phyloP scores from a whole-genome alignment of 2,329 filamentous ascomycete species.

The Beauveria sp. region DNA sequence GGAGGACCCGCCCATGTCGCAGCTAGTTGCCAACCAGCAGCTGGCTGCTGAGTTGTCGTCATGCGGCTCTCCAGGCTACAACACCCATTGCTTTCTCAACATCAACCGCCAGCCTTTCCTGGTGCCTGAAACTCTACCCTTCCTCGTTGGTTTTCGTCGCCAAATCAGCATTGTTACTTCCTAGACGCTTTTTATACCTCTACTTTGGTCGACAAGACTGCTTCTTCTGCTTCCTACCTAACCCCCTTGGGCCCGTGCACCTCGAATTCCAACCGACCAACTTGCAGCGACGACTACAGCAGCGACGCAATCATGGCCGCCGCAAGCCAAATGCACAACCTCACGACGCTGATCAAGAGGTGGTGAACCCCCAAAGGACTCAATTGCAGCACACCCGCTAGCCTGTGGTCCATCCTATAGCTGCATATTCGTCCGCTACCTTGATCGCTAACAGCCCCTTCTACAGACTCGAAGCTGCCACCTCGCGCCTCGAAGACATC shows the following conservation, averaged over 20 bases:
- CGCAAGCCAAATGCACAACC: constrained; percentile 83
- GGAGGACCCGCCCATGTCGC: not conserved
- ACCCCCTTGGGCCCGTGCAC: not conserved
- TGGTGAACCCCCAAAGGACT: constrained; percentile 31
- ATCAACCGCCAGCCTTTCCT: not conserved
- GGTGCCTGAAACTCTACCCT: not conserved
- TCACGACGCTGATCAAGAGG: constrained; percentile 98
- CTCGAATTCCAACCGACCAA: not conserved
- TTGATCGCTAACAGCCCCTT: constrained; percentile 36
- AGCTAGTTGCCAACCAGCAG: not conserved
- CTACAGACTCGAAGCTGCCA: constrained; percentile 87
- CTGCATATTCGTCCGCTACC: not conserved
- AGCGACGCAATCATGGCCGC: constrained; percentile 51
- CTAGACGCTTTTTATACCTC: not conserved
- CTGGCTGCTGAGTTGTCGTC: not conserved
- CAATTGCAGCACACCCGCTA: not conserved
- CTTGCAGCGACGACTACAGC: not conserved
- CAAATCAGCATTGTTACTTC: not conserved
- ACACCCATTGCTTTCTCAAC: not conserved
- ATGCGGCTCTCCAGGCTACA: not conserved
- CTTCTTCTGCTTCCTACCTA: not conserved
- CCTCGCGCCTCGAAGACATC: constrained; percentile 92
- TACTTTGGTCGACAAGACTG: not conserved
- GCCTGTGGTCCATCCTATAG: constrained; percentile 12
- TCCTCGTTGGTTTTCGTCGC: not conserved